Evolutionary conservation across 2,329 filamentous ascomycete species (phyloP), one percentile per base, ranked within the genome.

Genomic region (Trichoderma hamatum): DNA sequence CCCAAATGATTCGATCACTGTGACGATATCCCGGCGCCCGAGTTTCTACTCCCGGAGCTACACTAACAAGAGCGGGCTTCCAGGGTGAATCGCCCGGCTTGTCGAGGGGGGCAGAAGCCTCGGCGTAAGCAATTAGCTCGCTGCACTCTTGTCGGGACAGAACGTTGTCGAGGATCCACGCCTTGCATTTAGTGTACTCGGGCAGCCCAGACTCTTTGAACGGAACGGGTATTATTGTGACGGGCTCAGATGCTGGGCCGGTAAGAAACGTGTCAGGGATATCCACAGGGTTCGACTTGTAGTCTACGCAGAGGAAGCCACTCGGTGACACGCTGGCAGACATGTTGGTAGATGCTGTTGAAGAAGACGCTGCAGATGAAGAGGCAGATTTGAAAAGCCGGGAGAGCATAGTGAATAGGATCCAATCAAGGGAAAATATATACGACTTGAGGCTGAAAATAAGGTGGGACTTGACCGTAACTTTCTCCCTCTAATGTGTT

Each of bases 1-100:
- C 91, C 86, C 89, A 92, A 72, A 96, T 90, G 72, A 95, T 92
- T 3, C 92, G 85, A n/a, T 90, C 90, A 74, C 90, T 90, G 70
- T 92, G 89, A 19, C 92, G 84, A 60, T 87, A 87, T 10, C 88
- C 84, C 1, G 85, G 81, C 1, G 72, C 72, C 4, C 84, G 77
- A 3, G 82, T 78, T 78, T 95, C 89, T 68, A 77, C 81, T 3
- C 91, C 90, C 5, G 78, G 78, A 5, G 91, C 91, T 28, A 88
- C 77, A 75, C 91, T 91, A 69, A 94, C 84, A 77, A 92, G 84
- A 0, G 92, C 92, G 2, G 88, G 86, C 61, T 84, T 82, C 92
- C 92, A 95, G 1, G 81, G 78, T 6, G 72, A 70, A 74, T 80
- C 69, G 1, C 58, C 71, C 3, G 73, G 70, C n/a, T 9, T 72